Base-by-base conservation (phyloP, 768 basidiomycete species). In the Boletus subparvulus region DNA sequence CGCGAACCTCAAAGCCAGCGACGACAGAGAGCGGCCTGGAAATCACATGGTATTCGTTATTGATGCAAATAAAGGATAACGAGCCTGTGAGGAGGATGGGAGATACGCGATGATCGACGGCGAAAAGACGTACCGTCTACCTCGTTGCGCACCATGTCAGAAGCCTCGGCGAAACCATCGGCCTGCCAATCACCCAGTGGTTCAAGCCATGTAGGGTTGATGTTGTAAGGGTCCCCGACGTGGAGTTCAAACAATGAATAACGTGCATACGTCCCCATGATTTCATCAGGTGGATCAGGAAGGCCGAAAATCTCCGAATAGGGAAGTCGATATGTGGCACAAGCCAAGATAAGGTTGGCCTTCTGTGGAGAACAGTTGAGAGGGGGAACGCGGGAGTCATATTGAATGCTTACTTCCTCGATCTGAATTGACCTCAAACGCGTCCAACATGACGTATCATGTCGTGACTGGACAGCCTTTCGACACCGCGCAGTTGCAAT, bases 131-230 rank as follows among this genome's bases (percentile, higher is more conserved):
- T 64, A 86, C 87, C 75, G 43, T 84, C 78, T 12, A 65, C 57
- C 53, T 80, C 79, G 48, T 69, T 71, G 28, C 73, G 66, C 53
- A 78, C 70, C 12, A 87, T 67, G 3, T 78, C 80, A 13, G 79
- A 66, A 21, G 77, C 77, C 47, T 72, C 69, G 0, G 78, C 72
- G 14, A 75, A 74, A 12, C 84, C 81, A 40, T 81, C 78, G 7
- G 83, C 66, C 24, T 76, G 64, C 83, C 85, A 86, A 45, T 83
- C 80, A 8, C 82, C 81, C 11, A 87, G 59, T 41, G 74, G 74
- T 50, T 75, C 75, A 1, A 88, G 74, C 28, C 61, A 65, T 14
- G 69, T 57, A 26, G 61, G 55, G 13, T 61, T 17, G 11, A 69
- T 54, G 17, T 47, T 33, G 21, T 59, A 50, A 36, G 51, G 13